Conservation (phyloP, 306 rosid species). For the Rosa persica region DNA sequence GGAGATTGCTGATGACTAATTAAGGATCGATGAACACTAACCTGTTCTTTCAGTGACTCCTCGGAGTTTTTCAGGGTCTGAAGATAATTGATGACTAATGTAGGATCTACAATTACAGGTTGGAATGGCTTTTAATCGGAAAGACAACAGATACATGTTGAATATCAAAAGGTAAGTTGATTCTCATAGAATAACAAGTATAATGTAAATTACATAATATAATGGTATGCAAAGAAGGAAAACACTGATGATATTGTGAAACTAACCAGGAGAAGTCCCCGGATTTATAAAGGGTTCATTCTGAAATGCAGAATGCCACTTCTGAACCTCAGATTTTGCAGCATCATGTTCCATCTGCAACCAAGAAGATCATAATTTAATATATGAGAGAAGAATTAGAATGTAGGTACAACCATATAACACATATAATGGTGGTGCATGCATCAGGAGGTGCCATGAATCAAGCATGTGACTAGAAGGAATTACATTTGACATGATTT, state of each 20-base stretch:
- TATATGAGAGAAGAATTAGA: not conserved
- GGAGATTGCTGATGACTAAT: slow-evolving; percentile 11
- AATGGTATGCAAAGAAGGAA: not conserved
- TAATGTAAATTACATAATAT: not conserved
- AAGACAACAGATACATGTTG: slow-evolving; percentile 4
- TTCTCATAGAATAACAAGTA: not conserved
- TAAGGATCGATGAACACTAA: slow-evolving; percentile 22
- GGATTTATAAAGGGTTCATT: slow-evolving; percentile 66
- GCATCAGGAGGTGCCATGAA: slow-evolving; percentile 7
- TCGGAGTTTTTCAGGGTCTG: slow-evolving; percentile 79
- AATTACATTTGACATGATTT: not conserved
- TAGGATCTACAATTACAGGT: slow-evolving; percentile 54
- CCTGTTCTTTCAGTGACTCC: slow-evolving; percentile 91
- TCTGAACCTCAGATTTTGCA: slow-evolving; percentile 70
- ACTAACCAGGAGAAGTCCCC: slow-evolving; percentile 75
- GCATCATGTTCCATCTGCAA: slow-evolving; percentile 72
- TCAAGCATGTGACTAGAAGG: not conserved
- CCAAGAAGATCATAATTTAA: slow-evolving; percentile 24
- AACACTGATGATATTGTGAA: slow-evolving; percentile 6
- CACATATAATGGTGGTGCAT: not conserved
- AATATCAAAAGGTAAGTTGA: not conserved
- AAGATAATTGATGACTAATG: slow-evolving; percentile 66
- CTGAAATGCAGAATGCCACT: slow-evolving; percentile 76
- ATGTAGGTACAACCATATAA: not conserved
- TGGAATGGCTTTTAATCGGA: slow-evolving; percentile 17